Evolutionary conservation across 768 basidiomycete species (phyloP).

Genomic region (Phylloporus rhodoxanthus): DNA sequence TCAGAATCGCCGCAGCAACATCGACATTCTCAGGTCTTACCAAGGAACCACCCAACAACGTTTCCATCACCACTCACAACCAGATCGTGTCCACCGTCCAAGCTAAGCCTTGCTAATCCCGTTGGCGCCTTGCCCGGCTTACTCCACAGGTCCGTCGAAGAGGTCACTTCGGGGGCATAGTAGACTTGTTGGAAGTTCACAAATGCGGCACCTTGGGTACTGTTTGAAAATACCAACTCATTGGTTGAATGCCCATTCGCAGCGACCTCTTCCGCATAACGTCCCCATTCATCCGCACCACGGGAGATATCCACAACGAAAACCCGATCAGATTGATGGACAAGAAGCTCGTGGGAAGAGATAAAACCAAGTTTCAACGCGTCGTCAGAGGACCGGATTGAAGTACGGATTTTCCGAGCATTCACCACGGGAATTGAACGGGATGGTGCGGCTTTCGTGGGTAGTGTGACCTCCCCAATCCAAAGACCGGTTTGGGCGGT

Average conservation of each 20-base stretch:
- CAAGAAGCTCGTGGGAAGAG: constrained; percentile 50
- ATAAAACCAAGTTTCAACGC: constrained; percentile 52
- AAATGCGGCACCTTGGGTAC: constrained; percentile 47
- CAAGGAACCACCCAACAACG: constrained; percentile 68
- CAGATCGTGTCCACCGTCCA: constrained; percentile 71
- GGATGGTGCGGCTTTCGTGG: constrained; percentile 24
- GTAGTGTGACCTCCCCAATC: constrained; percentile 52
- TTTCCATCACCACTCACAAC: constrained; percentile 59
- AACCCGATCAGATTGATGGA: constrained; percentile 49
- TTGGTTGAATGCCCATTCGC: constrained; percentile 52
- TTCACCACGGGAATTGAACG: constrained; percentile 39
- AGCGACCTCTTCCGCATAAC: constrained; percentile 43
- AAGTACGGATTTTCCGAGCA: constrained; percentile 45
- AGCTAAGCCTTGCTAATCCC: constrained; percentile 54
- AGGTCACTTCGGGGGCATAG: constrained; percentile 41
- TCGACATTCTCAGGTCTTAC: constrained; percentile 32
- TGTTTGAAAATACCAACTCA: constrained; percentile 47
- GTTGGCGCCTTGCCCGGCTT: constrained; percentile 63
- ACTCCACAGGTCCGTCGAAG: constrained; percentile 53
- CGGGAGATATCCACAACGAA: constrained; percentile 47
- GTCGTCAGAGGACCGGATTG: constrained; percentile 38
- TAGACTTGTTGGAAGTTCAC: constrained; percentile 69
- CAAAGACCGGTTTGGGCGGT: constrained; percentile 62
- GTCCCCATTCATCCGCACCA: constrained; percentile 41
- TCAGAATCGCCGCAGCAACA: background rate